Base-by-base conservation (phyloP, 1,284 basidiomycete genomes). In the Trichosporon faecale region DNA sequence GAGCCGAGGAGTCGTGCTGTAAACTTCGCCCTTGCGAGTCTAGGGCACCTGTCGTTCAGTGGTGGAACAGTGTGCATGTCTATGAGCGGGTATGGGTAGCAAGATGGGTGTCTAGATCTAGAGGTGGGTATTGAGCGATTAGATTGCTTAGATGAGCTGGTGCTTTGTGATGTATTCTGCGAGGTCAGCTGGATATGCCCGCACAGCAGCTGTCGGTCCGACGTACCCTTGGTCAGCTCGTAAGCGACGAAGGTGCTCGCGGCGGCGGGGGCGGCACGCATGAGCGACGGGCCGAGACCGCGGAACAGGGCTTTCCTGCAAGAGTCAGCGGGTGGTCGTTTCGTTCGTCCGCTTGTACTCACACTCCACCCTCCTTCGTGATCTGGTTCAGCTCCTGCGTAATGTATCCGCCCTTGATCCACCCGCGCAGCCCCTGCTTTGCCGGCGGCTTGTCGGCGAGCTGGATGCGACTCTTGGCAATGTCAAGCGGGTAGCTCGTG, bases 231-330 rank as follows among this genome's bases (percentile, higher is more conserved):
- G 1, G 91, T 92, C 33, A 95, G 76, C 81, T 98, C 94, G 81
- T 91, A 98, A 0, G 91, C 92, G n/a, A 93, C 90, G 77, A 98
- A 97, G 0, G 94, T 97, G 71, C 91, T 90, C 29, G 89, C 94
- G 6, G 93, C 95, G 1, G 95, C 93, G 5, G 95, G 94, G 74
- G 95, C 92, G 79, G 92, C 91, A 86, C 88, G 84, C 37, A 90
- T 75, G 49, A 91, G 86, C 67, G 88, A 90, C 1, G 91, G 91
- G 3, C 89, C 88, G 25, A 93, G 79, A 1, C 91, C 91, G 68
- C 88, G 86, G 84, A 91, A 91, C 27, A 93, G 83, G 3, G 90
- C 92, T 70, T 85, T 77, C n/a, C 89, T 91, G 73, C 71, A 1
- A 68, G n/a, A 68, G 49, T 49, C 66, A 72, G 18, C 16, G 55